These are phyloP conservation scores for Leucosporidium creatinivorum DNA, from an alignment of 768 basidiomycete genomes.

Conservation along the genomic window DNA sequence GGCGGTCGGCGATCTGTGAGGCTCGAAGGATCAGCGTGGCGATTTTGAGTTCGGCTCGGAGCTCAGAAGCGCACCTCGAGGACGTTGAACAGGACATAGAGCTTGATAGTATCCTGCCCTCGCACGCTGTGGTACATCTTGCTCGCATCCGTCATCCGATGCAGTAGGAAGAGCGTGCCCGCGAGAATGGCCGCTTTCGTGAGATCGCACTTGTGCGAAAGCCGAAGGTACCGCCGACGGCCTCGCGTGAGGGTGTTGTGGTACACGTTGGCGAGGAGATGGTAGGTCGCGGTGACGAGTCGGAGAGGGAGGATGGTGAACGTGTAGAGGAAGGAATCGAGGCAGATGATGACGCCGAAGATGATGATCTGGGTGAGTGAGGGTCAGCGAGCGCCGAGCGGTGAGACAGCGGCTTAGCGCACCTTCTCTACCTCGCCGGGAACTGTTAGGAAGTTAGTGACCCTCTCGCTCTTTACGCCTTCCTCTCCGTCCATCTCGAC, in stretches of 20 bases:
- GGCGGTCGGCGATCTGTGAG: constrained; percentile 77
- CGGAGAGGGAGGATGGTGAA: constrained; percentile 97
- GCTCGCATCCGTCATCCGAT: constrained; percentile 83
- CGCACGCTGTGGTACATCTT: constrained; percentile 97
- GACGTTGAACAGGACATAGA: constrained; percentile 98
- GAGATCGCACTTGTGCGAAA: constrained; percentile 87
- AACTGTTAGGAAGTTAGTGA: constrained; percentile 88
- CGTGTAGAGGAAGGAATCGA: constrained; percentile 94
- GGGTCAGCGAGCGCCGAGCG: background rate
- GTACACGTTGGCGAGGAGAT: constrained; percentile 37
- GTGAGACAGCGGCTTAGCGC: constrained; percentile 21
- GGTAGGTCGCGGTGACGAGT: constrained; percentile 57
- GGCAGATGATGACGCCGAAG: constrained; percentile 85
- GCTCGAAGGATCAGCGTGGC: background rate
- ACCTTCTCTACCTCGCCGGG: constrained; percentile 93
- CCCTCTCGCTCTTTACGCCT: constrained; percentile 88
- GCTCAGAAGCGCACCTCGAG: constrained; percentile 66
- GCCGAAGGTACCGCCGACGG: constrained; percentile 50
- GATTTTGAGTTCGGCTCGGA: background rate
- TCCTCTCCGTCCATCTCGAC: constrained; percentile 94
- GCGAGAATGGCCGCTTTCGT: constrained; percentile 70
- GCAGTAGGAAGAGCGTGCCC: constrained; percentile 63
- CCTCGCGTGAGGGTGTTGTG: constrained; percentile 44
- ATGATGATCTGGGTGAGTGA: constrained; percentile 60
- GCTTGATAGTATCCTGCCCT: constrained; percentile 95